phyloP scores from a whole-genome alignment of 2,329 filamentous ascomycete species.

The Phialophora chinensis region DNA sequence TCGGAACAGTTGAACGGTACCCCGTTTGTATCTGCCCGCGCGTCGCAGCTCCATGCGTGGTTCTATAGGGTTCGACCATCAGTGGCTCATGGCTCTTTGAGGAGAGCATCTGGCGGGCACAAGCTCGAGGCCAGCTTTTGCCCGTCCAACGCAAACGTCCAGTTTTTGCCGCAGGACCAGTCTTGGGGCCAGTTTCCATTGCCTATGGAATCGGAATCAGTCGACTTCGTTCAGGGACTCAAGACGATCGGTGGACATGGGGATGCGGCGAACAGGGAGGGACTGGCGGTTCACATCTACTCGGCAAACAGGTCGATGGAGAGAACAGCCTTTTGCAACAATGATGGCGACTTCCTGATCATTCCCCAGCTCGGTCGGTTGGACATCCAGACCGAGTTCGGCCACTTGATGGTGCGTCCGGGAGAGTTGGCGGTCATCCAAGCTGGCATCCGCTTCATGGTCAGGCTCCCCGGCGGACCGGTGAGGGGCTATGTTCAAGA shows the following conservation, averaged over 20 bases:
- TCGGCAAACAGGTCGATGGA: slow-evolving; percentile 63
- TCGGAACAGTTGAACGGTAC: slow-evolving; percentile 61
- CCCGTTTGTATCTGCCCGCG: slow-evolving; percentile 63
- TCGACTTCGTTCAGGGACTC: slow-evolving; percentile 63
- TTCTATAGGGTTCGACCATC: slow-evolving; percentile 64
- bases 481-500: slow-evolving; percentile 71
- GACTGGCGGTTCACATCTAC: slow-evolving; percentile 63
- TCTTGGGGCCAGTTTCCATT: slow-evolving; percentile 65
- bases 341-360: slow-evolving; percentile 71
- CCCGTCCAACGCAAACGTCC: slow-evolving; percentile 58
- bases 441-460: slow-evolving; percentile 67
- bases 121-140: slow-evolving; percentile 44
- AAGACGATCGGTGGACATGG: slow-evolving; percentile 64
- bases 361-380: slow-evolving; percentile 68
- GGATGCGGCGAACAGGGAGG: slow-evolving; percentile 62
- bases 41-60: slow-evolving; percentile 65
- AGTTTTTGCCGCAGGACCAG: slow-evolving; percentile 62
- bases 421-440: slow-evolving; percentile 71
- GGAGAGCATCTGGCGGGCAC: neutral
- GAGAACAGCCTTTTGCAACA: slow-evolving; percentile 63
- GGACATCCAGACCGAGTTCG: slow-evolving; percentile 73
- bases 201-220: slow-evolving; percentile 52
- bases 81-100: slow-evolving; percentile 52
- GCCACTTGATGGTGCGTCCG: slow-evolving; percentile 66
- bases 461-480: slow-evolving; percentile 62